Percentiles rank a stretch among this genome's conserved stretches.
Conservation (phyloP, 2,329 filamentous ascomycete genomes). For the Pestalotiopsis sp. region DNA sequence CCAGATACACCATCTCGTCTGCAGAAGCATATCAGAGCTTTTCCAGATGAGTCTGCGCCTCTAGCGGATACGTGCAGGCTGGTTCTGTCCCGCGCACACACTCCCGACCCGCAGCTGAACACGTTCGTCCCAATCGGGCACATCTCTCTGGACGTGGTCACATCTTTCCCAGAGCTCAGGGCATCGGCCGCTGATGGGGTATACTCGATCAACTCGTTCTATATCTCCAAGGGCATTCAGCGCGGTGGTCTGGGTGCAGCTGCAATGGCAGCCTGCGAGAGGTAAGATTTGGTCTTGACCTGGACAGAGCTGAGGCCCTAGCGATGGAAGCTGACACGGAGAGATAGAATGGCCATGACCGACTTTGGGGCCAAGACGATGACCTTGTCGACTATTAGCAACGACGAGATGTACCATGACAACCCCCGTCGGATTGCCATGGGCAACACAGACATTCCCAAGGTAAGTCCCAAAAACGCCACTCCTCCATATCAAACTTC, state of each 20-base stretch:
- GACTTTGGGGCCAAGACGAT: constrained; percentile 25
- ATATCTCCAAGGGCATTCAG: constrained; percentile 26
- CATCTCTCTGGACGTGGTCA: constrained; percentile 28
- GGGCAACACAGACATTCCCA: constrained; percentile 15
- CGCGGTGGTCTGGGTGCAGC: constrained; percentile 23
- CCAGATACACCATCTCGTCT: constrained; percentile 18
- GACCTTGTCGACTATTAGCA: constrained; percentile 25
- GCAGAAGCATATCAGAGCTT: constrained; percentile 22
- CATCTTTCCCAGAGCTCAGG: constrained; percentile 17
- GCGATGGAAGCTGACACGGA: neutral
- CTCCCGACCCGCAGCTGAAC: constrained; percentile 13
- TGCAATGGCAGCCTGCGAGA: constrained; percentile 22
- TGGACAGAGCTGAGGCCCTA: neutral
- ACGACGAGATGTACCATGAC: constrained; percentile 19
- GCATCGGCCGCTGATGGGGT: constrained; percentile 21
- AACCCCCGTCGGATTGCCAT: constrained; percentile 24
- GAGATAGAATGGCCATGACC: constrained; percentile 22
- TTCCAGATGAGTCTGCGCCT: constrained; percentile 18
- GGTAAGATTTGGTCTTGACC: constrained; percentile 14
- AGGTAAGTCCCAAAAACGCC: constrained; percentile 13
- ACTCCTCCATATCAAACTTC: neutral
- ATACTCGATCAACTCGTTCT: constrained; percentile 27
- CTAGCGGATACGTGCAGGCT: constrained; percentile 21
- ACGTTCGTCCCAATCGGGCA: constrained; percentile 34
- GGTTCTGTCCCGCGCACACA: constrained; percentile 20